These are phyloP conservation scores for Capsicum rhomboideum DNA, from an alignment of 257 asterid species.

Conservation along the genomic window DNA sequence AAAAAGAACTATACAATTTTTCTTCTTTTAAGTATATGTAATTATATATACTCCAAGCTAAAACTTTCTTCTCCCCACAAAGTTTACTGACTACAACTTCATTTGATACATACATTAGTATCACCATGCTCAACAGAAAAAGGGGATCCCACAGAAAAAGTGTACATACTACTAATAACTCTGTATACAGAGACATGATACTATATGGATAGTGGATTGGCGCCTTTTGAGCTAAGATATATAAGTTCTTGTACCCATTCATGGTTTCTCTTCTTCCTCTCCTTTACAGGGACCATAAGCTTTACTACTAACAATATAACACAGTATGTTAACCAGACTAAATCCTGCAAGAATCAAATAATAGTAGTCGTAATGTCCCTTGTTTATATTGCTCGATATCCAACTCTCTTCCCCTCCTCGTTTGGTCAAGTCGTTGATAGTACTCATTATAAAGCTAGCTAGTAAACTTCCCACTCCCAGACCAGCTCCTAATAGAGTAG, in stretches of 20 bases:
- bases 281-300: neutral
- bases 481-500: slow-evolving; percentile 32
- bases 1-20: no score
- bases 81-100: neutral
- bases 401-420: slow-evolving; percentile 49
- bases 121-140: neutral
- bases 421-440: slow-evolving; percentile 24
- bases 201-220: no score
- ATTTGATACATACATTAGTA: neutral
- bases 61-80: neutral
- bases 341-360: slow-evolving; percentile 18
- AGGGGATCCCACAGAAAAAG: no score
- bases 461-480: slow-evolving; percentile 30
- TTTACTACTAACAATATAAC: neutral
- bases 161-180: neutral
- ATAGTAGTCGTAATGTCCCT: slow-evolving; percentile 63
- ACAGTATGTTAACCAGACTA: neutral
- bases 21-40: neutral
- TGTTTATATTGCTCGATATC: slow-evolving; percentile 50
- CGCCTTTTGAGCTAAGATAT: no score
- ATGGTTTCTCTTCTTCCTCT: neutral
- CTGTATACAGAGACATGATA: neutral
- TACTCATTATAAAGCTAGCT: slow-evolving; percentile 47
- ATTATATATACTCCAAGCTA: neutral
- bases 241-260: neutral